A percentile compares a stretch with the other conserved stretches of the same genome.
phyloP scores from a whole-genome alignment of 2,329 filamentous ascomycete genomes.

The Pestalotiopsis sp. region DNA sequence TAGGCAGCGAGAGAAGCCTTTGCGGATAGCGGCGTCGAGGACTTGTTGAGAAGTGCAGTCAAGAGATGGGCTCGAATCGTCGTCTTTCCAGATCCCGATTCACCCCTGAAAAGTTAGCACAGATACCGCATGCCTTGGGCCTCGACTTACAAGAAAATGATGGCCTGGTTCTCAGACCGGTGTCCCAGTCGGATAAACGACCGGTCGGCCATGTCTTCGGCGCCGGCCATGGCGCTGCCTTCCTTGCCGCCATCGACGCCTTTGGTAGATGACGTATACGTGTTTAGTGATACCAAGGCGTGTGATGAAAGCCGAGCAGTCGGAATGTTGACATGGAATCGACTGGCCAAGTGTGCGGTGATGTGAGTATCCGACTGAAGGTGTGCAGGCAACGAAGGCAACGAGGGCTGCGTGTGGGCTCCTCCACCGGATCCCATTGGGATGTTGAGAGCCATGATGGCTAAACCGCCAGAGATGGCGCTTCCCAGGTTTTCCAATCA shows the following conservation, averaged over 20 bases:
- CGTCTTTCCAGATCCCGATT: constrained; percentile 95
- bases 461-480: constrained; percentile 31
- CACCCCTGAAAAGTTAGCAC: constrained; percentile 64
- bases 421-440: constrained; percentile 56
- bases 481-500: constrained; percentile 19
- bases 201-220: constrained; percentile 86
- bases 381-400: constrained; percentile 86
- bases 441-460: constrained; percentile 63
- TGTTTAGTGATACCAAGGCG: constrained; percentile 90
- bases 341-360: constrained; percentile 80
- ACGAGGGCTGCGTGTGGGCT: constrained; percentile 79
- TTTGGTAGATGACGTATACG: constrained; percentile 85
- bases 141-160: constrained; percentile 83
- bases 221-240: constrained; percentile 88
- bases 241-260: constrained; percentile 90
- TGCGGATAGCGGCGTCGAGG: constrained; percentile 87
- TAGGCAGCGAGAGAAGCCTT: constrained; percentile 94
- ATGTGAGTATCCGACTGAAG: constrained; percentile 77
- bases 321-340: constrained; percentile 89
- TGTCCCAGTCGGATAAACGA: constrained; percentile 85
- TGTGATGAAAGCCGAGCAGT: constrained; percentile 90
- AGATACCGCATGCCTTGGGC: background rate
- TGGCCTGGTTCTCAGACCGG: constrained; percentile 88
- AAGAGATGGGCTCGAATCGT: constrained; percentile 89
- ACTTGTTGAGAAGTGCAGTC: constrained; percentile 83